Percentiles rank a stretch among this genome's conserved stretches.
Conservation (phyloP, 116 monocot species). For the Trichopus zeylanicus region DNA sequence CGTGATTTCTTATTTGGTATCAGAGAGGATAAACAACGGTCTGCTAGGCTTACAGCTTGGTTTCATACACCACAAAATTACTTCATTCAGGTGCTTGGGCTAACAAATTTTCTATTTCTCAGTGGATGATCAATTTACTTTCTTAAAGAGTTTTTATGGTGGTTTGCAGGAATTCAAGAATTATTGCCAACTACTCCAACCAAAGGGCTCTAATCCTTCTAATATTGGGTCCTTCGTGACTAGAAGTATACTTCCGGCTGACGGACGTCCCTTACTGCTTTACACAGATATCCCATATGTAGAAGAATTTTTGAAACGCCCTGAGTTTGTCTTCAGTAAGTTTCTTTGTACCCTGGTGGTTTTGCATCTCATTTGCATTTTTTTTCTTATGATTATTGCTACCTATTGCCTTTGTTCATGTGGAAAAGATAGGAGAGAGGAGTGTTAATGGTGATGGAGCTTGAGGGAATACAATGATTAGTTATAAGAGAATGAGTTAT, state of each 20-base stretch:
- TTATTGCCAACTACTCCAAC: conserved; percentile 33
- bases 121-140: not conserved
- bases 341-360: not conserved
- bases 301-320: conserved; percentile 69
- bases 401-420: not conserved
- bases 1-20: conserved; percentile 94
- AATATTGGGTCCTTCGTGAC: conserved; percentile 5
- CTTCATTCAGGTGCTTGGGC: conserved; percentile 62
- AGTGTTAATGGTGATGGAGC: no score
- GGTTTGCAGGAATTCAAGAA: conserved; percentile 59
- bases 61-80: conserved; percentile 91
- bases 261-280: conserved; percentile 45
- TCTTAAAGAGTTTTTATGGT: not conserved
- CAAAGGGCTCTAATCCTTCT: conserved; percentile 17
- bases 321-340: conserved; percentile 86
- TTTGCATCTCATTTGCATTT: not conserved
- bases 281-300: conserved; percentile 89
- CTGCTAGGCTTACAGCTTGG: conserved; percentile 98
- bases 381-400: not conserved
- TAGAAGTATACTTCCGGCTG: conserved; percentile 46
- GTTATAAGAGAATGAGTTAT: no score
- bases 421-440: no score
- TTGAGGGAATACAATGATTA: no score
- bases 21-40: conserved; percentile 88
- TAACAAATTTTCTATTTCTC: not conserved